Evolutionary conservation across 176 grass and related monocot species (phyloP).

Genomic region (Eleusine coracana): DNA sequence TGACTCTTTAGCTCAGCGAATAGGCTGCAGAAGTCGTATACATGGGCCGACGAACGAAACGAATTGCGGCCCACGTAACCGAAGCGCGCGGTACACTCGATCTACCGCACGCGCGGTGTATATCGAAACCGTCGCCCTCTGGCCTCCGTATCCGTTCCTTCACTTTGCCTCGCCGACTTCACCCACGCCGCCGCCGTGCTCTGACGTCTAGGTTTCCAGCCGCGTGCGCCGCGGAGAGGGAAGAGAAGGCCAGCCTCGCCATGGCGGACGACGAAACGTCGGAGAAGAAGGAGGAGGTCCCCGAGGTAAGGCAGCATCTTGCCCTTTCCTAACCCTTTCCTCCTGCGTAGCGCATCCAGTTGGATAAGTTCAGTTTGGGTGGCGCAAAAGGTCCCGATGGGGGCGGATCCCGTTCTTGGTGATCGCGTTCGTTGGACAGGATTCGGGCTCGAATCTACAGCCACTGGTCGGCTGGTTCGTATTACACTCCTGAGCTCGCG

Average conservation of each 20-base stretch:
- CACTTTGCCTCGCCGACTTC: background rate
- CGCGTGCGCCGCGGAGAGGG: conserved; percentile 12
- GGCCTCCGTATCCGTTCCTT: background rate
- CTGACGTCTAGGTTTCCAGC: conserved; percentile 37
- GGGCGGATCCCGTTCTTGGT: background rate
- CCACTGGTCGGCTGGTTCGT: background rate
- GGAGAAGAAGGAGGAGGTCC: conserved; percentile 57
- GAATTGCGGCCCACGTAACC: no score
- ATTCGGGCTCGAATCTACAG: background rate
- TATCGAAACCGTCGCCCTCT: no score
- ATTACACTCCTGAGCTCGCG: background rate
- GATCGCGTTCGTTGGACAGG: background rate
- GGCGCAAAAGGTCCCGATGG: background rate
- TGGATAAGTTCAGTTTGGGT: background rate
- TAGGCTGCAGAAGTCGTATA: no score
- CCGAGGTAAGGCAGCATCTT: conserved; percentile 45
- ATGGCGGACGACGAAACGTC: conserved; percentile 60
- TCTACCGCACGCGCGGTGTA: no score
- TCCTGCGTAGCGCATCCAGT: background rate
- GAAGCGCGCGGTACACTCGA: no score
- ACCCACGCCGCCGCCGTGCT: background rate
- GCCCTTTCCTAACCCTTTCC: background rate
- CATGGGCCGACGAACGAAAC: no score
- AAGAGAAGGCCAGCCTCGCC: conserved; percentile 26
- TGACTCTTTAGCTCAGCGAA: no score